Evolutionary conservation across 768 basidiomycete species (phyloP), one percentile per base, ranked within the genome.

Genomic region (Auriscalpium vulgare): DNA sequence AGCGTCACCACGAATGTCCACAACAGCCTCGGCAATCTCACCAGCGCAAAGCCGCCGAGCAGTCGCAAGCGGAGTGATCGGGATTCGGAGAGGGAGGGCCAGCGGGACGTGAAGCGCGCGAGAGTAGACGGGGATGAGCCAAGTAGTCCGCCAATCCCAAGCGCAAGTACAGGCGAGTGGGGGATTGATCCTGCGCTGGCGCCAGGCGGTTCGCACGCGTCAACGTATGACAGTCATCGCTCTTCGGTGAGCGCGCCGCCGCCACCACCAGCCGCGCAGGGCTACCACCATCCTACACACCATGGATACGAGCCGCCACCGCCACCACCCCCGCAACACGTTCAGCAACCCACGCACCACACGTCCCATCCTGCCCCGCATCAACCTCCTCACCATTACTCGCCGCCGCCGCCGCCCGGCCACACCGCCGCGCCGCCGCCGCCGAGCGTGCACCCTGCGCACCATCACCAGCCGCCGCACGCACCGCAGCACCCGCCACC

Each of bases 51-150:
- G 23, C n/a, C 49, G 17, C 51, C 34, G 35, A 29, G 29, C 29
- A 37, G 29, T 21, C 59, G 53, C 49, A 60, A 62, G 29, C 59
- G 56, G 17, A 10, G 56, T 44, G 61, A 62, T 16, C 61, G 61
- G 50, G 61, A 62, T 37, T 46, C 44, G 14, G 61, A 62, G 44
- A 61, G 59, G 58, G 60, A 59, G 13, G 16, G 37, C 19, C 58
- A 59, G 6, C 60, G 55, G 44, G 60, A 61, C 16, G 16, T 37
- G 21, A 61, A 61, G 37, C 58, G 60, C 37, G 55, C 55, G 8
- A 47, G 60, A 44, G 58, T 61, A n/a, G 60, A 61, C 4, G 58
- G 21, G 4, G 58, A 61, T 1, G 58, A 58, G 34, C 17, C 34
- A 10, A n/a, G 47, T 38, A 43, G 58, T 35, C 44, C 55, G 10